phyloP scores from a whole-genome alignment of 148 eudicot genomes.

The Fagopyrum homotropicum region DNA sequence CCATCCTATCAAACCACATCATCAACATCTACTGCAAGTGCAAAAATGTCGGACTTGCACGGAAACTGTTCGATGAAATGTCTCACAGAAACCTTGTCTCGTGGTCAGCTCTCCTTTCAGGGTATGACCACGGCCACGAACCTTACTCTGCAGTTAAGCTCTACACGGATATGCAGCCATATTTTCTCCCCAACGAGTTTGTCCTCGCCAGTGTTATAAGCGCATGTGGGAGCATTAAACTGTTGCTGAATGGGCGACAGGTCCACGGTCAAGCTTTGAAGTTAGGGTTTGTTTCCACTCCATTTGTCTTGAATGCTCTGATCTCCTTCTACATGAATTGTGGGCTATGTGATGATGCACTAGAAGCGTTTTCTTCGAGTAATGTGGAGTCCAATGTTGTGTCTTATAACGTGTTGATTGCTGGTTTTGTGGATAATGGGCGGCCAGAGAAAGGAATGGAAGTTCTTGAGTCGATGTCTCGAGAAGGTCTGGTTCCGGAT shows the following conservation, averaged over 20 bases:
- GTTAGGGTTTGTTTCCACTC: conserved; percentile 20
- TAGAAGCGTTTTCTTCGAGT: conserved; percentile 18
- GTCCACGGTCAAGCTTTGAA: conserved; percentile 40
- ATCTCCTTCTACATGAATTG: conserved; percentile 49
- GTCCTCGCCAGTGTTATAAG: conserved; percentile 43
- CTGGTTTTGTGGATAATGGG: conserved; percentile 47
- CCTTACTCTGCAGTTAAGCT: conserved; percentile 26
- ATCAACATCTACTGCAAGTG: conserved; percentile 18
- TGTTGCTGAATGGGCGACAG: conserved; percentile 27
- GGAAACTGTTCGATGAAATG: conserved; percentile 31
- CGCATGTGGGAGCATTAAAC: conserved; percentile 37
- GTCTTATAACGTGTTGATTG: conserved; percentile 41
- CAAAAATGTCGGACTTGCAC: conserved; percentile 19
- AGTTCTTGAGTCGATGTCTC: conserved; percentile 29
- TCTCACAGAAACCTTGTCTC: conserved; percentile 23
- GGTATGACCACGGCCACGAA: conserved; percentile 36
- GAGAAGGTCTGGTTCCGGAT: conserved; percentile 37
- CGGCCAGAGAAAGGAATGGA: conserved; percentile 29
- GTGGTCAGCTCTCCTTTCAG: conserved; percentile 37
- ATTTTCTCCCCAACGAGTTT: conserved; percentile 36
- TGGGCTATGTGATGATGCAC: conserved; percentile 34
- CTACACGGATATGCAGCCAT: conserved; percentile 22
- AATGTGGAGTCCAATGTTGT: conserved; percentile 21
- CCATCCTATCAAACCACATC: conserved; percentile 20
- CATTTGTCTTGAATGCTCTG: conserved; percentile 43